phyloP scores from a whole-genome alignment of 2,329 filamentous ascomycete genomes.

The Colletotrichum truncatum region DNA sequence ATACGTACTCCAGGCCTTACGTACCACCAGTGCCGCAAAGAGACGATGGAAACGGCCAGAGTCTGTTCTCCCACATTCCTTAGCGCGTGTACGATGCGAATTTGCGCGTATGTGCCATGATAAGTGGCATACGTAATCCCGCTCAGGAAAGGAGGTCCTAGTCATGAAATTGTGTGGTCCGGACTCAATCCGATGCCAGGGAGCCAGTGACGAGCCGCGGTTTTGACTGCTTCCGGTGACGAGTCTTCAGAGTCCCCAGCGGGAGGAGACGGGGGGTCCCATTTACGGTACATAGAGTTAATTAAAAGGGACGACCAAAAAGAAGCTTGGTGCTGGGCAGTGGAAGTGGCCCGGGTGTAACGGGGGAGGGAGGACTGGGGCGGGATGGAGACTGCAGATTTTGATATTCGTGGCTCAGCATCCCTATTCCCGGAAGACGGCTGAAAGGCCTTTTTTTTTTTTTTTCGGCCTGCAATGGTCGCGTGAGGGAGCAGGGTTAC shows the following conservation, averaged over 20 bases:
- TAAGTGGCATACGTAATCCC: slow-evolving; percentile 27
- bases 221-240: background rate
- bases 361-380: background rate
- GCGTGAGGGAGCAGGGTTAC: slow-evolving; percentile 2
- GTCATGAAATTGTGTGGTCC: background rate
- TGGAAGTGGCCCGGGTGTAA: background rate
- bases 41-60: too few relatives aligned
- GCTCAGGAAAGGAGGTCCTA: slow-evolving; percentile 2
- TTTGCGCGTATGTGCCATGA: slow-evolving; percentile 8
- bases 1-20: too few relatives aligned
- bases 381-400: slow-evolving; percentile 1
- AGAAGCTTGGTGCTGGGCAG: slow-evolving; percentile 2
- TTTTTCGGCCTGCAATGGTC: background rate
- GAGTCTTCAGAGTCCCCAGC: background rate
- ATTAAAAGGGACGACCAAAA: background rate
- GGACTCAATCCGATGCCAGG: background rate
- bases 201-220: slow-evolving; percentile 10
- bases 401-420: slow-evolving; percentile 1
- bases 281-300: background rate
- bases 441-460: background rate
- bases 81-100: background rate
- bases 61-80: slow-evolving; percentile 19
- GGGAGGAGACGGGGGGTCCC: background rate
- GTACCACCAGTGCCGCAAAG: background rate
- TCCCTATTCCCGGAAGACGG: background rate